Evolutionary conservation across 1,139 yeast genomes (phyloP).

Genomic region (Groenewaldozyma sp.): DNA sequence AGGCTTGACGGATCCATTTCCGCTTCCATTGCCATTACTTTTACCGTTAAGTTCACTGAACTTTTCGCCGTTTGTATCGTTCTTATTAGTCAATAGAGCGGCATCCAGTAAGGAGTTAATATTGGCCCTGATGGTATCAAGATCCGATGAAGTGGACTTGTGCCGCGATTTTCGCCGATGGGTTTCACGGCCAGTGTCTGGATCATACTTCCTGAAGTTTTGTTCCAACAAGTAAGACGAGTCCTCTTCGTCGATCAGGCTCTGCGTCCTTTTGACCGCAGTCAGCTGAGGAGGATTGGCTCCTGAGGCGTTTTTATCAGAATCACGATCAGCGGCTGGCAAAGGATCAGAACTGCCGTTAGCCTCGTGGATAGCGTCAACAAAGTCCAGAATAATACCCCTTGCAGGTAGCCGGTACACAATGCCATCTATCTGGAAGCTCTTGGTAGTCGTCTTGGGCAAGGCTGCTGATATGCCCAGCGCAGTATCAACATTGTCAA

Average conservation of each 20-base stretch:
- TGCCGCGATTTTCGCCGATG: no score
- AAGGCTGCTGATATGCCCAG: conserved; percentile 41
- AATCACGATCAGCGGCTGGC: conserved; percentile 12
- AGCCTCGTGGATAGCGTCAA: conserved; percentile 32
- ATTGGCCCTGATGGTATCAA: conserved; percentile 21
- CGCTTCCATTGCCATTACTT: no score
- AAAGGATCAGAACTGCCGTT: conserved; percentile 19
- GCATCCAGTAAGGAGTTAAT: conserved; percentile 35
- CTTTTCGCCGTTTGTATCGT: no score
- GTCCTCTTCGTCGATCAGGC: background rate
- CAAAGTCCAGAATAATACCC: conserved; percentile 66
- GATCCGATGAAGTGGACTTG: conserved; percentile 14
- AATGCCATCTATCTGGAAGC: conserved; percentile 40
- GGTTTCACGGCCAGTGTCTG: background rate
- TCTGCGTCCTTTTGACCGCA: background rate
- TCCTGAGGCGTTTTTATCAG: background rate
- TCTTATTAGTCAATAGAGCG: no score
- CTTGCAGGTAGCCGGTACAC: conserved; percentile 63
- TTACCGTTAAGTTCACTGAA: no score
- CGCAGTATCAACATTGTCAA: conserved; percentile 33
- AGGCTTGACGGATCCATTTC: no score
- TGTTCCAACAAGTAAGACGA: background rate
- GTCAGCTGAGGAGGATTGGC: no score
- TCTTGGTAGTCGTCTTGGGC: conserved; percentile 31
- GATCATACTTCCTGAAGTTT: background rate